phyloP scores from a whole-genome alignment of 345 rosid species.

The Acer campestre region DNA sequence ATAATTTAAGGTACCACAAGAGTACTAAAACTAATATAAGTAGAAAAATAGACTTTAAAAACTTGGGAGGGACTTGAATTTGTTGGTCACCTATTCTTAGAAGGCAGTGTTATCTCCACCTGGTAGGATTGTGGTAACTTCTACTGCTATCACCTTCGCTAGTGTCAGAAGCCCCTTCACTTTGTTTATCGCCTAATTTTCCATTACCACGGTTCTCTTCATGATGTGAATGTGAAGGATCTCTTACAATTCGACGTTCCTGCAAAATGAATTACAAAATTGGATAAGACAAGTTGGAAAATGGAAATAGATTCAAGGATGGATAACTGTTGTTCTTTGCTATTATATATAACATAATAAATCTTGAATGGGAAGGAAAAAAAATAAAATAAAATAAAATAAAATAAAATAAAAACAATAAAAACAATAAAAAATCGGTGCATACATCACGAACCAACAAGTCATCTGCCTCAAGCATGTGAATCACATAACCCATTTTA shows the following conservation, averaged over 20 bases:
- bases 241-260: constrained; percentile 51
- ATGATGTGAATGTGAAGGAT: constrained; percentile 33
- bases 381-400: no score
- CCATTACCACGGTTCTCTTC: constrained; percentile 27
- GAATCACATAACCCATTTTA: constrained; percentile 94
- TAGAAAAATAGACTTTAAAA: constrained; percentile 8
- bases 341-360: neutral
- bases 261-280: constrained; percentile 23
- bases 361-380: neutral
- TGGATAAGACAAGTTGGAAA: neutral
- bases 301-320: neutral
- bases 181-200: constrained; percentile 32
- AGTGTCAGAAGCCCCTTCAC: constrained; percentile 46
- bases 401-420: no score
- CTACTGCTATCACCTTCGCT: constrained; percentile 46
- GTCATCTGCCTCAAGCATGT: constrained; percentile 99
- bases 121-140: constrained; percentile 38
- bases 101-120: constrained; percentile 41
- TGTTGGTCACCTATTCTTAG: constrained; percentile 44
- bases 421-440: neutral
- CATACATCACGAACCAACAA: constrained; percentile 76
- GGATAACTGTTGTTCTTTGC: neutral
- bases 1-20: constrained; percentile 32
- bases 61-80: constrained; percentile 13
- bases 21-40: constrained; percentile 9